Base-by-base conservation (phyloP, 139 green algal genomes). In the Chlamydomonas sphaeroides region DNA sequence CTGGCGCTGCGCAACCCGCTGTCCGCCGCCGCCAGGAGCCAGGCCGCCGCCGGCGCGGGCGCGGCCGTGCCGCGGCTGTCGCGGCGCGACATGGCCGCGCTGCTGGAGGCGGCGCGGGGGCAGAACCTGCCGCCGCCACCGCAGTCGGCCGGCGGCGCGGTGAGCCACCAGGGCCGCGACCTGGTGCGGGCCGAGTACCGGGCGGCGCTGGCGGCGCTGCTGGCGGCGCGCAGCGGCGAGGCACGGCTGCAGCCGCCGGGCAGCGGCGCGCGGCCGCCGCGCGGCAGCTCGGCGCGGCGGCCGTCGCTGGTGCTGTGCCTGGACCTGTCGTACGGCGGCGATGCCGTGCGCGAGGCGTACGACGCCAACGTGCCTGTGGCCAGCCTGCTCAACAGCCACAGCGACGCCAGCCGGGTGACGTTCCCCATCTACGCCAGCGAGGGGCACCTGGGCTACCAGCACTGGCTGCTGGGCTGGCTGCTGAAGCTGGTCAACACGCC, bases 401-500 rank as follows among this genome's bases (percentile, higher is more conserved):
- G 66, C 10, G 65, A 86, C 41, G 59, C 87, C 2, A 51, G 62
- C 8, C 26, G 56, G 10, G 83, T 93, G 39, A 91, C 89, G 4
- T 91, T 88, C 74, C 89, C 89, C 0, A 66, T 93, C 21, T 86
- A 87, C 28, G 89, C 80, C 0, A 61, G 65, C 0, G 88, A 90
- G 65, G 65, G 56, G 28, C 36, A 68, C 78, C 75, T 77, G n/a
- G 69, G 56, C 25, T 89, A 80, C 48, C 63, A 69, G 63, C 85
- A 89, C 70, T 89, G 90, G 36, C 83, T 92, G 30, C 45, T 90
- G 42, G 85, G 89, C 51, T 89, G 84, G 83, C 38, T 92, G 39
- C 45, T 92, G 36, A 88, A 85, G 68, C 66, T 89, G 28, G 84
- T 80, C n/a, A 92, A 92, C 57, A 10, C 14, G 45, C 45, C 45